phyloP scores from a whole-genome alignment of 2,329 filamentous ascomycete species.

The Botrytis galanthina region DNA sequence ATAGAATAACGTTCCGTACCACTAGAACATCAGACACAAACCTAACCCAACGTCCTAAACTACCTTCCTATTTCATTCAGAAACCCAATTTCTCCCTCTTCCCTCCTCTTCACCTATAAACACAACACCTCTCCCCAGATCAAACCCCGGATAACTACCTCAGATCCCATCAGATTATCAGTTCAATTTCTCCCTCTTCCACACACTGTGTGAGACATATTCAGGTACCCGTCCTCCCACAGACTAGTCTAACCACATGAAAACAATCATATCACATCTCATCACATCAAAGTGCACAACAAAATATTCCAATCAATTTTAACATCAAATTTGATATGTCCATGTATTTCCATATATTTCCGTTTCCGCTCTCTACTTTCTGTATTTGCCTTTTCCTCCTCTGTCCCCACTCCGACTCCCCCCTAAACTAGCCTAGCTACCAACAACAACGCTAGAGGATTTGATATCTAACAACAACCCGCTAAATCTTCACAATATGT shows the following conservation, averaged over 20 bases:
- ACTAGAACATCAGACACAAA: neutral
- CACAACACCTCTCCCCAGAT: too few relatives aligned
- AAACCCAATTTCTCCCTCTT: neutral
- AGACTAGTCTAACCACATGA: neutral
- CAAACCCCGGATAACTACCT: too few relatives aligned
- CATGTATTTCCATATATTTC: neutral
- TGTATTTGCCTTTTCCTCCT: neutral
- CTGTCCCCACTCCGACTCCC: neutral
- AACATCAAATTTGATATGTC: neutral
- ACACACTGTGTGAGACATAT: neutral
- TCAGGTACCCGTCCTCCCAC: neutral
- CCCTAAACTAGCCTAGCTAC: neutral
- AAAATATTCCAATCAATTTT: neutral
- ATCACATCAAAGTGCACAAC: neutral
- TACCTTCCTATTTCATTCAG: neutral
- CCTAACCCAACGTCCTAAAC: neutral
- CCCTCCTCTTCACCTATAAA: neutral
- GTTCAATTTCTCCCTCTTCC: neutral
- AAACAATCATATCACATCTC: neutral
- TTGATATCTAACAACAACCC: neutral
- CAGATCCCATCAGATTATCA: neutral
- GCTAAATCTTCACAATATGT: neutral
- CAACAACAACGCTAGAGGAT: neutral
- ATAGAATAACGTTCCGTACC: neutral
- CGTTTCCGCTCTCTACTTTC: neutral